Conservation (phyloP, 1,139 yeast species). For the Pichia sorboxylosa region DNA sequence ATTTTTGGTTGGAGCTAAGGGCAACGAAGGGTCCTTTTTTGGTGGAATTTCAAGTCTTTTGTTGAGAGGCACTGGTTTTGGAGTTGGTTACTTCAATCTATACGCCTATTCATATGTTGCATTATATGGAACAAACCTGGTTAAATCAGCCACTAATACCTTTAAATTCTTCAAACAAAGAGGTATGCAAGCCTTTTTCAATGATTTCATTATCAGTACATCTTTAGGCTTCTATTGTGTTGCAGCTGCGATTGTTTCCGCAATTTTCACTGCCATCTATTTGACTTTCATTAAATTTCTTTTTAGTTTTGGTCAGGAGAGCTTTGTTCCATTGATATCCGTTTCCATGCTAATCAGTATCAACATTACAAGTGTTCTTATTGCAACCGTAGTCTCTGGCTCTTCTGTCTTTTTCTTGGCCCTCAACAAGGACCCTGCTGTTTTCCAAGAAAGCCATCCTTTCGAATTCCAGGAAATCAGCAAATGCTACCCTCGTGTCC, state of each 20-base stretch:
- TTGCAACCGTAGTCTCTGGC: conserved; percentile 70
- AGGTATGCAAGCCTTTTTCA: conserved; percentile 48
- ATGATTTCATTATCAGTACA: conserved; percentile 71
- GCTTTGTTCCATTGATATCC: conserved; percentile 61
- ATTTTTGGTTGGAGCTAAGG: conserved; percentile 10
- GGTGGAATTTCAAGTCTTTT: conserved; percentile 46
- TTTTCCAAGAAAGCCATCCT: conserved; percentile 67
- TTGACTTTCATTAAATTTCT: conserved; percentile 23
- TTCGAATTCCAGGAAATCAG: conserved; percentile 31
- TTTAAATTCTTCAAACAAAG: conserved; percentile 63
- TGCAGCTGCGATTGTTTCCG: conserved; percentile 57
- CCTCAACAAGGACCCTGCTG: conserved; percentile 78
- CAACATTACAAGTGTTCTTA: conserved; percentile 64
- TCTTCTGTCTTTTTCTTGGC: conserved; percentile 81
- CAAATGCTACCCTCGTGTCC: conserved; percentile 62
- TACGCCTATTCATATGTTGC: conserved; percentile 86
- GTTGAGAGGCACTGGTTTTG: conserved; percentile 23
- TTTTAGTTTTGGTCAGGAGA: conserved; percentile 53
- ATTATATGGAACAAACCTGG: conserved; percentile 68
- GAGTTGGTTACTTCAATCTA: conserved; percentile 62
- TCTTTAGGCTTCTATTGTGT: conserved; percentile 63
- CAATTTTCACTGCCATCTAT: conserved; percentile 61
- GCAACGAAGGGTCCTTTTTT: conserved; percentile 16
- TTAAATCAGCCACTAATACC: conserved; percentile 67
- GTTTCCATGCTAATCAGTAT: conserved; percentile 49